Evolutionary conservation across 805 yeast species (phyloP), one percentile per base, ranked within the genome.

Genomic region (Kluyveromyces siamensis): DNA sequence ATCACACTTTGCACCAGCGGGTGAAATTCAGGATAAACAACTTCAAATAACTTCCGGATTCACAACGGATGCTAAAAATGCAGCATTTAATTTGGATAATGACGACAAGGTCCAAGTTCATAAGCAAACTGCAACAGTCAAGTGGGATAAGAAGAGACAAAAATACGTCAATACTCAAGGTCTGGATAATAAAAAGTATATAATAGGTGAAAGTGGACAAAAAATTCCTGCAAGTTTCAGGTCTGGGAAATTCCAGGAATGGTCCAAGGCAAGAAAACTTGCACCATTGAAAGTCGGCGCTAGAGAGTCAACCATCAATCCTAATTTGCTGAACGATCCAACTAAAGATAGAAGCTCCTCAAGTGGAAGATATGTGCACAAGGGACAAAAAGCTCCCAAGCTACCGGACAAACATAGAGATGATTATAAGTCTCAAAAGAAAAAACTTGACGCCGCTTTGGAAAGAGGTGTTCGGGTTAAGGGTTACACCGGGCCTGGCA

Each of bases 81-180:
- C 96, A 0, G 75, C 96, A 0, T 91, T 89, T 67, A 96, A 90
- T 61, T 71, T 93, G 56, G 83, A 76, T 50, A 89, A 86, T 58
- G 96, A 89, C 52, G 80, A 77, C 52, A 85, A 83, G 56, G 75
- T 80, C 41, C 82, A 77, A 60, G 77, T 70, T 44, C 83, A 84
- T 65, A 81, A 75, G 51, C 90, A 84, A 62, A 72, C 75, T 3
- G 74, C 75, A 50, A 80, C 82, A 19, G 83, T 85, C 75, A 77
- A 79, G 62, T 91, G 99, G 99, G 97, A 91, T 69, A 86, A 79
- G 67, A 87, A 88, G 77, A 84, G 86, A 67, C 93, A 95, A 60
- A 88, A 88, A 55, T 91, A 87, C 67, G 77, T 90, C 61, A 87
- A 87, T 64, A 74, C 87, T 17, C 82, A 78, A 59, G 87, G 93